Conservation (phyloP, 164 flowering plant species). For the Echeveria elegans region DNA sequence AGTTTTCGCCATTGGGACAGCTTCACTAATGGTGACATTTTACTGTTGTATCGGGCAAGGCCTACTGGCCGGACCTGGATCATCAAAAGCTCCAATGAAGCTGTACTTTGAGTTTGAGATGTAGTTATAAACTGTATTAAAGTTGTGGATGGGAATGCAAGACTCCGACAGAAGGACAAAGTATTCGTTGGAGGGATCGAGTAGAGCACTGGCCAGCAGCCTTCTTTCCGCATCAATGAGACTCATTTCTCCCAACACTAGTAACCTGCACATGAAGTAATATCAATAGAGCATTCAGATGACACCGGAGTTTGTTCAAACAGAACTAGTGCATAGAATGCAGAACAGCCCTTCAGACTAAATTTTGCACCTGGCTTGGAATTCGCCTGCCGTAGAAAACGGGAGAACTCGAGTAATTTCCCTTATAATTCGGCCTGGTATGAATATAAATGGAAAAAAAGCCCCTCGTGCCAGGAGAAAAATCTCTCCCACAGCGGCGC, state of each 20-base stretch:
- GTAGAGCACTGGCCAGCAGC: constrained; percentile 4
- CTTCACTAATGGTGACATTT: background rate
- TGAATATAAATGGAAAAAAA: background rate
- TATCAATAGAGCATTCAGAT: too few relatives aligned
- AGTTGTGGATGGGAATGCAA: constrained; percentile 6
- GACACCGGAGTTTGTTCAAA: too few relatives aligned
- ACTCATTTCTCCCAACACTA: constrained; percentile 8
- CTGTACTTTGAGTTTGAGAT: constrained; percentile 3
- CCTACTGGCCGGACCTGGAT: constrained; percentile 7
- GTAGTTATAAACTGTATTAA: background rate
- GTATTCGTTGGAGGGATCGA: constrained; percentile 3
- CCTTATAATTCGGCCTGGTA: background rate
- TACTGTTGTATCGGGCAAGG: background rate
- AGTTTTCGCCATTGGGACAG: constrained; percentile 2
- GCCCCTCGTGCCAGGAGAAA: background rate
- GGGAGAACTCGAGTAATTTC: background rate
- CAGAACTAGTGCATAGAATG: too few relatives aligned
- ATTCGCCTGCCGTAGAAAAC: background rate
- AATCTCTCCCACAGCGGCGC: constrained; percentile 1
- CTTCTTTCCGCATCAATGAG: constrained; percentile 6
- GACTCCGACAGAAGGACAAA: background rate
- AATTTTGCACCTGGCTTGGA: constrained; percentile 4
- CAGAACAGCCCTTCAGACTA: too few relatives aligned
- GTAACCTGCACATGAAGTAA: too few relatives aligned
- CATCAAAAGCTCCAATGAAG: constrained; percentile 7